These are phyloP conservation scores for Adiantum capillusveneris DNA, from an alignment of 75 land plant species.

Conservation along the genomic window DNA sequence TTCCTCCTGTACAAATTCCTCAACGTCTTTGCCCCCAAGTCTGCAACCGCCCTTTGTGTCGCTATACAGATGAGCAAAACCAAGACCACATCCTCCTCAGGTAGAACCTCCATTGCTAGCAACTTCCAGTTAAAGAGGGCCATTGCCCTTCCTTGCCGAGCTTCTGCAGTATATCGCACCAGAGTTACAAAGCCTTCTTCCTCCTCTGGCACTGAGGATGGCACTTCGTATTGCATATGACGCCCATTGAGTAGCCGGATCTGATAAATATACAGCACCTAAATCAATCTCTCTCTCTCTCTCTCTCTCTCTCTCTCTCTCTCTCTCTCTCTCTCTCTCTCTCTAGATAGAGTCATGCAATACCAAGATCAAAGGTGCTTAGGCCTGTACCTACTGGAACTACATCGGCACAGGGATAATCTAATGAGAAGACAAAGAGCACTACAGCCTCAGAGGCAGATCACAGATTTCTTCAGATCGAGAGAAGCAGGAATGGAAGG, in stretches of 20 bases:
- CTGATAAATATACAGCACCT: constrained; percentile 24
- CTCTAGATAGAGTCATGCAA: too few relatives aligned
- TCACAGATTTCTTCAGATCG: too few relatives aligned
- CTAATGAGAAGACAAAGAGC: too few relatives aligned
- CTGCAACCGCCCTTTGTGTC: constrained; percentile 51
- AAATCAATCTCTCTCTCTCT: background rate
- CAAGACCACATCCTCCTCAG: constrained; percentile 77
- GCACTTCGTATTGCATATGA: constrained; percentile 53
- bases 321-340: too few relatives aligned
- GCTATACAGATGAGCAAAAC: constrained; percentile 56
- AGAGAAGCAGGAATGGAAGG: too few relatives aligned
- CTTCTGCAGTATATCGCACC: constrained; percentile 49
- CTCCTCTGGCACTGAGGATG: constrained; percentile 16
- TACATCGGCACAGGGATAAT: too few relatives aligned
- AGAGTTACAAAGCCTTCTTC: constrained; percentile 88
- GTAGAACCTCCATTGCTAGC: constrained; percentile 61
- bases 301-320: background rate
- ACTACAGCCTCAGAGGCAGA: too few relatives aligned
- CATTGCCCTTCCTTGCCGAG: constrained; percentile 73
- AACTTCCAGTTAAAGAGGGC: constrained; percentile 85
- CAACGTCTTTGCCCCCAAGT: constrained; percentile 45
- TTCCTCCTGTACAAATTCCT: constrained; percentile 48
- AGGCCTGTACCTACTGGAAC: too few relatives aligned
- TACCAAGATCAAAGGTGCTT: too few relatives aligned
- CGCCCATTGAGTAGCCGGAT: constrained; percentile 57